A percentile compares a stretch with the other conserved stretches of the same genome.
Conservation (phyloP, 352 stramenopile genomes). For the Phytophthora pini region DNA sequence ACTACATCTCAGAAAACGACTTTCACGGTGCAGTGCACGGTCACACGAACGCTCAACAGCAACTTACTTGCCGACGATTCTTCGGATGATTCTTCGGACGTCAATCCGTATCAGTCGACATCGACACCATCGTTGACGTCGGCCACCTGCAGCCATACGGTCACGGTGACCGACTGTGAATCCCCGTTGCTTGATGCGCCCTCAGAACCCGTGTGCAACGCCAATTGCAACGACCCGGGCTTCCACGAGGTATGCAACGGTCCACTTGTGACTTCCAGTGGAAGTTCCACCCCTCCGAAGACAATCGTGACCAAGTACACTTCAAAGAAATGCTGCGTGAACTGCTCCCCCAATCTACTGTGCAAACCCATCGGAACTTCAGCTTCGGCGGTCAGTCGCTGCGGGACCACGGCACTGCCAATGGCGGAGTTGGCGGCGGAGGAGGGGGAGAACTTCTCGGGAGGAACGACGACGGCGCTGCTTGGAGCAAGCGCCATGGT, state of each 20-base stretch:
- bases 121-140: neutral
- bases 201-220: no score
- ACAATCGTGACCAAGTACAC: slow-evolving; percentile 22
- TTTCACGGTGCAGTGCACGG: slow-evolving; percentile 47
- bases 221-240: slow-evolving; percentile 18
- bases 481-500: neutral
- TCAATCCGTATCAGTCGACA: no score
- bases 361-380: neutral
- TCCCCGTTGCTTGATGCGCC: slow-evolving; percentile 27
- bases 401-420: slow-evolving; percentile 30
- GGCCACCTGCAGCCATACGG: slow-evolving; percentile 43
- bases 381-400: slow-evolving; percentile 36
- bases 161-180: slow-evolving; percentile 62
- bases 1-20: slow-evolving; percentile 41
- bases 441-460: slow-evolving; percentile 22
- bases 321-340: slow-evolving; percentile 44
- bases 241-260: slow-evolving; percentile 51
- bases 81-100: no score
- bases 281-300: slow-evolving; percentile 11
- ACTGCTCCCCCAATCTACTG: neutral
- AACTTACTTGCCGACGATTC: neutral
- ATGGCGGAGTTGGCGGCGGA: slow-evolving; percentile 22
- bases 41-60: slow-evolving; percentile 26
- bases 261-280: slow-evolving; percentile 27
- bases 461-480: neutral